Evolutionary conservation across 305 asterid genomes (phyloP), one percentile per base, ranked within the genome.

Genomic region (Rubia balearica): DNA sequence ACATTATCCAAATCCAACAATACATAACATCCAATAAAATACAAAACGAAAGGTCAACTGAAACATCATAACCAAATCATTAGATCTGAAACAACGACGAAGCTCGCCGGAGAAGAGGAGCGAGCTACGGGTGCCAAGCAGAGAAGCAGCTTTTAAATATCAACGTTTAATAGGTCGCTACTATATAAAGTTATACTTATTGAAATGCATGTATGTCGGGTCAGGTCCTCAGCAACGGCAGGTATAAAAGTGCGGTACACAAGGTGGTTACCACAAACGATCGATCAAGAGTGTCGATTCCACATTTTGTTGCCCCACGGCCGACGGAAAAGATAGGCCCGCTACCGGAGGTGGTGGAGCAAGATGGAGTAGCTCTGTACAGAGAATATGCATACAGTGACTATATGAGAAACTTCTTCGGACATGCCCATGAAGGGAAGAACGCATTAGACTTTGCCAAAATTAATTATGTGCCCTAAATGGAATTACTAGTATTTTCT

Each of bases 221-320:
- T 27, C 1, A 27, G 30, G 30, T 27, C 30, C 30, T 27, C 30
- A 2, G 30, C 30, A 27, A 27, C 2, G 30, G 30, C 1, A 27
- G 30, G 30, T 75, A 75, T 64, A 75, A 68, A 73, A 75, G 83
- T 55, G 78, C 80, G 1, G 80, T 75, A 36, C 78, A 79, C 46
- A 72, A 80, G 55, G 83, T 75, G 9, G 55, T 80, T 24, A 79
- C 80, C 33, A 75, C 82, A 48, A 75, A 59, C 33, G 57, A 68
- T 38, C 71, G 64, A 65, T 72, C 80, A 14, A 72, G 83, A 69
- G 80, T 79, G 22, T 75, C 83, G 5, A 10, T 79, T 2, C 80
- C 80, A 49, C 4, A 72, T 8, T 79, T 79, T 67, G 67, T 77
- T 5, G 48, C 55, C 5, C 83, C 83, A 59, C 60, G 38, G 62